Percentiles rank a stretch among this genome's conserved stretches.
phyloP scores from a whole-genome alignment of 495 filamentous ascomycete species.

The Penicillium malachiteum region DNA sequence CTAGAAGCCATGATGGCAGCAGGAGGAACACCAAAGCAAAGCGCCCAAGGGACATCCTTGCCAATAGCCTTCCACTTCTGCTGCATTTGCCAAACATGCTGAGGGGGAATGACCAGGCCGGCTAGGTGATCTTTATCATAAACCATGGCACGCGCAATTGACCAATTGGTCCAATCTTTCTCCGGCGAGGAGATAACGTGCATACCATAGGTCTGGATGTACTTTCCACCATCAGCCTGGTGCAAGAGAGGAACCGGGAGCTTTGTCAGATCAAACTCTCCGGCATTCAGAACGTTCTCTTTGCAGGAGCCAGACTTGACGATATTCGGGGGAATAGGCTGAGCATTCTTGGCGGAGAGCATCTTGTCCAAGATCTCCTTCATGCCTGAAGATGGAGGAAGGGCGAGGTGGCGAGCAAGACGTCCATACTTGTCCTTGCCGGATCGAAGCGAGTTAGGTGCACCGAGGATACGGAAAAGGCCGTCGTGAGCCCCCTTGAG shows the following conservation, averaged over 20 bases:
- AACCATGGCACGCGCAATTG: slow-evolving; percentile 42
- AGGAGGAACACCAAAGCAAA: slow-evolving; percentile 40
- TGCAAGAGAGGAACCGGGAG: slow-evolving; percentile 36
- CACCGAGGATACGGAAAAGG: slow-evolving; percentile 40
- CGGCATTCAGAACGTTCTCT: slow-evolving; percentile 30
- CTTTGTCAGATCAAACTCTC: slow-evolving; percentile 34
- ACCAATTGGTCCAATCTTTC: slow-evolving; percentile 44
- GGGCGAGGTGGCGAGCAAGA: slow-evolving; percentile 32
- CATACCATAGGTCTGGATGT: slow-evolving; percentile 41
- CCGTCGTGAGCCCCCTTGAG: slow-evolving; percentile 34
- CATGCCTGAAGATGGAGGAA: slow-evolving; percentile 30
- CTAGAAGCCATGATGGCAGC: slow-evolving; percentile 40
- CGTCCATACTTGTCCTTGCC: slow-evolving; percentile 31
- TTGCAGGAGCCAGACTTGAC: slow-evolving; percentile 33
- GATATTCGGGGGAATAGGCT: slow-evolving; percentile 27
- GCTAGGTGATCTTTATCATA: slow-evolving; percentile 29
- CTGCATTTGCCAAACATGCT: slow-evolving; percentile 38
- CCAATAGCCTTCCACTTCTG: slow-evolving; percentile 39
- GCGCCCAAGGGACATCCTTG: slow-evolving; percentile 37
- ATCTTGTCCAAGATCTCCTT: slow-evolving; percentile 34
- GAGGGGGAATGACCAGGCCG: slow-evolving; percentile 29
- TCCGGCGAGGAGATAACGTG: slow-evolving; percentile 38
- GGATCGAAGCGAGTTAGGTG: slow-evolving; percentile 26
- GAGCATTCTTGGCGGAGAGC: slow-evolving; percentile 19
- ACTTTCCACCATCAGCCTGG: slow-evolving; percentile 39